Evolutionary conservation across 1,284 basidiomycete species (phyloP), one percentile per base, ranked within the genome.

Genomic region (Afroboletus lepidellus): DNA sequence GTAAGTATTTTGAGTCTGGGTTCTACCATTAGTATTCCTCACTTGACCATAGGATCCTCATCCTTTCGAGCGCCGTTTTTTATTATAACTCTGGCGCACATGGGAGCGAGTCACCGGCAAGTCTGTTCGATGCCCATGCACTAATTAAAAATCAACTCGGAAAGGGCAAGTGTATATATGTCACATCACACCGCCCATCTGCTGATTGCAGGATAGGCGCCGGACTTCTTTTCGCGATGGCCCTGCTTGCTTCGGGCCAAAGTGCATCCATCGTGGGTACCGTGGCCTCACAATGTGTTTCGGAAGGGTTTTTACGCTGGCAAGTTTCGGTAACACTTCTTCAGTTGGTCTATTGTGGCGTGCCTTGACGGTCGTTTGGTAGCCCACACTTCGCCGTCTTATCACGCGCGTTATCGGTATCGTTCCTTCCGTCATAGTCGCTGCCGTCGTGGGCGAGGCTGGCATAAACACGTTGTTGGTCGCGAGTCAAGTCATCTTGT

Each of bases 281-380:
- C 0, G 79, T 98, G 12, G 90, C 94, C 0, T 96, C 95, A 0
- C 88, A 98, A 71, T 87, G 94, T 41, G 90, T 98, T 30, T 89
- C 87, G 0, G 96, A 98, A 72, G 96, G 96, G 0, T 97, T 98
- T 71, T 79, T 99, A 55, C 83, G 85, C 52, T 98, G 95, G 95
- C 81, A 81, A 48, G 80, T 93, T 44, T 89, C 91, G 51, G 90
- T 92, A 64, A 69, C 81, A 69, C 41, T n/a, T 44, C n/a, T 46
- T 36, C 23, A 23, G 38, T 48, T 51, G 41, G 11, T 30, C n/a
- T 30, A 16, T 27, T 16, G n/a, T n/a, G n/a, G 48, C 41, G 11
- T 39, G 12, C 32, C 38, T 41, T 60, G 37, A 55, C 37, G 48
- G 44, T 18, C 29, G 44, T 58, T 48, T 23, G 38, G 20, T 51